Evolutionary conservation across 176 grass and related monocot genomes (phyloP).

Genomic region (Oryza meyeriana): DNA sequence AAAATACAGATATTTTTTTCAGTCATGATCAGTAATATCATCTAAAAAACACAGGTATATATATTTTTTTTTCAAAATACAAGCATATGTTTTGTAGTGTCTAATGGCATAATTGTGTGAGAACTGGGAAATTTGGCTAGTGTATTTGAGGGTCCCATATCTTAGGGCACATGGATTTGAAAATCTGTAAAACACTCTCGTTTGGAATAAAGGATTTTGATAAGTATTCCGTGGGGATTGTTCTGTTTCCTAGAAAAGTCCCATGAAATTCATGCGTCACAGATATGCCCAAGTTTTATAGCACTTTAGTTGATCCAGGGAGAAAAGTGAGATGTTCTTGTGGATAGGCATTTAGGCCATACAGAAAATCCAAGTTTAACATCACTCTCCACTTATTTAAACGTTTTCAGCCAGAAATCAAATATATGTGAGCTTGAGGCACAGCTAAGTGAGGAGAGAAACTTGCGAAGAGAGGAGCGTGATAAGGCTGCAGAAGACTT

Average conservation of each 20-base stretch:
- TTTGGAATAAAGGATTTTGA: not conserved
- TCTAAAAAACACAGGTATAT: not conserved
- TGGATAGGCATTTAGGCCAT: not conserved
- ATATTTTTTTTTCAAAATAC: not conserved
- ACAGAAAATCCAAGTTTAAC: not conserved
- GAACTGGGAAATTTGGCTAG: not conserved
- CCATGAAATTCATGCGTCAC: not conserved
- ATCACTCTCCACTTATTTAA: conserved; percentile 18
- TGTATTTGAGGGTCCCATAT: conserved; percentile 9
- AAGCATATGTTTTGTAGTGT: not conserved
- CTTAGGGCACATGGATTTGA: not conserved
- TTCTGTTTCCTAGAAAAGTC: not conserved
- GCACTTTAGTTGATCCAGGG: not conserved
- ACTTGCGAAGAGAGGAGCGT: conserved; percentile 86
- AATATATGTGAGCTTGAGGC: conserved; percentile 80
- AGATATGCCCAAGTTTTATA: not conserved
- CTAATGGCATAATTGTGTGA: not conserved
- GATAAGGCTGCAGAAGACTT: conserved; percentile 75
- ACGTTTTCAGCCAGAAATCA: conserved; percentile 77
- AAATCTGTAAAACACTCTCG: not conserved
- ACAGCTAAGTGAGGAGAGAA: conserved; percentile 82
- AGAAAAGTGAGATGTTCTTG: not conserved
- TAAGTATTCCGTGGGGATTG: not conserved
- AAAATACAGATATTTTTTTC: not conserved
- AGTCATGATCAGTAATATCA: not conserved